Conservation (phyloP, 352 stramenopile species). For the Globisporangium cystogenes region DNA sequence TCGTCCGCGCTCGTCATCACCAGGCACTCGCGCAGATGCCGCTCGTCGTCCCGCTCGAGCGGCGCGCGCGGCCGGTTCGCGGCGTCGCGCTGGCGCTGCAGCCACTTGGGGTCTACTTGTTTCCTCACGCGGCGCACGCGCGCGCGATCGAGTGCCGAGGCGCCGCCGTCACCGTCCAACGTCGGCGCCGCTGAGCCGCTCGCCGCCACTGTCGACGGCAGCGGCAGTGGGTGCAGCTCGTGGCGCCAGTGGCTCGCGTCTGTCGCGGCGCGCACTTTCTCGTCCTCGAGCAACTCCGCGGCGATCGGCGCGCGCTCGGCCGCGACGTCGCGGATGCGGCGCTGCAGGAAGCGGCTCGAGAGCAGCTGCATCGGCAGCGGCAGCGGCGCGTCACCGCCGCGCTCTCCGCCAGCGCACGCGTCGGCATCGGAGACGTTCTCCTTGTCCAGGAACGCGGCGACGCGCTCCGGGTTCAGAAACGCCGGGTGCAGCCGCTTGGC, state of each 20-base stretch:
- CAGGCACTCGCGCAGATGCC: slow-evolving; percentile 38
- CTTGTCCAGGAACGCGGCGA: slow-evolving; percentile 27
- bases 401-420: too few relatives aligned
- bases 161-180: slow-evolving; percentile 1
- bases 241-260: slow-evolving; percentile 32
- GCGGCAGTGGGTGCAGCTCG: slow-evolving; percentile 7
- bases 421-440: slow-evolving; percentile 3
- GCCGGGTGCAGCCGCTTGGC: slow-evolving; percentile 44
- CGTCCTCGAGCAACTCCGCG: slow-evolving; percentile 26
- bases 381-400: background rate
- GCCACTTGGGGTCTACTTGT: slow-evolving; percentile 58
- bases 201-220: background rate
- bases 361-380: slow-evolving; percentile 13
- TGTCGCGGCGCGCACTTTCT: slow-evolving; percentile 39
- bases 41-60: slow-evolving; percentile 44
- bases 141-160: slow-evolving; percentile 32
- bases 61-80: slow-evolving; percentile 39
- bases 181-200: slow-evolving; percentile 13
- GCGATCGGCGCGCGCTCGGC: background rate
- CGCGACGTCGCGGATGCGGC: slow-evolving; percentile 18
- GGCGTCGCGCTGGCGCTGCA: slow-evolving; percentile 43
- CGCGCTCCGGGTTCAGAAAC: slow-evolving; percentile 41
- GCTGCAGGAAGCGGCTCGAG: slow-evolving; percentile 35
- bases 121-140: slow-evolving; percentile 58
- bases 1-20: slow-evolving; percentile 25